Base-by-base conservation (phyloP, 2,329 filamentous ascomycete genomes). In the Cladosporium cucumerinum region DNA sequence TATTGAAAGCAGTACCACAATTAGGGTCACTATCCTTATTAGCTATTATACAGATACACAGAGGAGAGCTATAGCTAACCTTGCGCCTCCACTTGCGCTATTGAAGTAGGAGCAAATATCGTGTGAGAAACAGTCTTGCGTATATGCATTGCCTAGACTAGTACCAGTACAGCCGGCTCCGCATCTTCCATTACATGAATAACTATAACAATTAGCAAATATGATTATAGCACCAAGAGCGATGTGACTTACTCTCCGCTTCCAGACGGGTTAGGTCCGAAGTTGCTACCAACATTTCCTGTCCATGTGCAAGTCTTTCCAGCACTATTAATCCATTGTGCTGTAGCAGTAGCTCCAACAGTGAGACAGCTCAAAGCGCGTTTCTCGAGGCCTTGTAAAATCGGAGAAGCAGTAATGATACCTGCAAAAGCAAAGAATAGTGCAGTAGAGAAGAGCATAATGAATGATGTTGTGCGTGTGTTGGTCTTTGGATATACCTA, bases 91-190 rank as follows among this genome's bases (percentile, higher is more conserved):
- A n/a, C 73, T 78, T 1, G 82, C 80, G 59, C 79, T 79, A 32
- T 83, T 78, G 65, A 84, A 84, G 67, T 80, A 84, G 4, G 80
- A 82, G 70, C 82, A 84, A 14, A 84, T 78, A 57, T 84, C 82
- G 62, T 84, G 82, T 0, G 78, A 79, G 67, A 81, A 83, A 69
- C 82, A 84, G 58, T 84, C 80, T 66, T 82, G 82, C 0, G 81
- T 83, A 64, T 84, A 84, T 4, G 73, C 80, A 36, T 82, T 82
- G 2, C 82, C 82, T 8, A 83, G 1, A 1, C 80, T 74, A 5
- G 72, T 57, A 5, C 82, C 81, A 0, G 71, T 75, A 57, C 82
- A 84, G 0, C 80, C 81, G 11, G 78, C 79, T 28, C 82, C 82
- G 36, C 82, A 83, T 32, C 81, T 75, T 1, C 81, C 81, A 61